These are phyloP conservation scores for Capniomyces stellatus DNA, from an alignment of 371 early-diverging fungal genomes.

Conservation along the genomic window DNA sequence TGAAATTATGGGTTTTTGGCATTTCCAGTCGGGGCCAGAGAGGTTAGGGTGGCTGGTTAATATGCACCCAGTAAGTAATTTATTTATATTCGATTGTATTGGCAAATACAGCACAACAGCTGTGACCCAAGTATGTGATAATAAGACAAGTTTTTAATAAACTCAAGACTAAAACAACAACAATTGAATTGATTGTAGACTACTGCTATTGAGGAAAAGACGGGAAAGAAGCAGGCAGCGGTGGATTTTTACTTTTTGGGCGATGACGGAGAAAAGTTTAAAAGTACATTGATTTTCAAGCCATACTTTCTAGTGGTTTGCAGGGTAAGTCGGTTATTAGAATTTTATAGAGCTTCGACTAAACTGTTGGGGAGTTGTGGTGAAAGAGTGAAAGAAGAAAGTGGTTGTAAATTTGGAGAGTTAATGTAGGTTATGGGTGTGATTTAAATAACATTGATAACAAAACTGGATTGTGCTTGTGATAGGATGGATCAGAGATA, in stretches of 20 bases:
- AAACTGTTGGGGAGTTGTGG: too few relatives aligned
- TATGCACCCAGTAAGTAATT: conserved; percentile 45
- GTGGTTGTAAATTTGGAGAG: too few relatives aligned
- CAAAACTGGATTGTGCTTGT: conserved; percentile 25
- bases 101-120: conserved; percentile 7
- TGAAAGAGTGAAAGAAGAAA: too few relatives aligned
- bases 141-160: too few relatives aligned
- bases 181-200: not conserved
- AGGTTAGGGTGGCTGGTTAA: conserved; percentile 89
- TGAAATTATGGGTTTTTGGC: conserved; percentile 56
- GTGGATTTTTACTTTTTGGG: conserved; percentile 85
- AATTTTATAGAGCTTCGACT: too few relatives aligned
- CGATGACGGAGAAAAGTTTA: conserved; percentile 78
- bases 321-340: conserved; percentile 36
- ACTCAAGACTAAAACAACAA: not conserved
- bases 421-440: too few relatives aligned
- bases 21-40: conserved; percentile 58
- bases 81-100: conserved; percentile 5
- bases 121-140: too few relatives aligned
- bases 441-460: not conserved
- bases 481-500: conserved; percentile 36
- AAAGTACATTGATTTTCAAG: conserved; percentile 56
- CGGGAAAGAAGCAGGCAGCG: conserved; percentile 27
- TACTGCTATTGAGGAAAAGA: conserved; percentile 4
- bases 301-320: conserved; percentile 84